Base-by-base conservation (phyloP, 2,329 filamentous ascomycete genomes). In the Beauveria scarabaeidicola region DNA sequence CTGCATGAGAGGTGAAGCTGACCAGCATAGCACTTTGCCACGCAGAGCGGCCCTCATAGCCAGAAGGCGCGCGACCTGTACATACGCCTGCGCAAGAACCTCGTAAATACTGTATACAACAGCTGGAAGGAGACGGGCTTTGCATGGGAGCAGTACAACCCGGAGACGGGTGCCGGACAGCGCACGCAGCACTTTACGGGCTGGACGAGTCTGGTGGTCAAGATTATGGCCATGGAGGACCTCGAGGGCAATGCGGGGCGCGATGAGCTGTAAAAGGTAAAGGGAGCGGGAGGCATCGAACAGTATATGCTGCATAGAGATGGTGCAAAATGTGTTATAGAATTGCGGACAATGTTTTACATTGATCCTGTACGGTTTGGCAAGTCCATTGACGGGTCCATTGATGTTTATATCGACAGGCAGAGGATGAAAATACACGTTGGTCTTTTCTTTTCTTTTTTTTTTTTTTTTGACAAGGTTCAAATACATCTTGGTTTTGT, bases 91-190 rank as follows among this genome's bases (percentile, higher is more conserved):
- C 85, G 94, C 58, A 84, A 82, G 72, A 97, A 96, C 69, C 76
- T 99, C 13, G 89, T 97, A 50, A 82, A 91, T 55, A 97, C 92
- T 1, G 89, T 97, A 15, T 97, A 88, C 77, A 82, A 86, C 61
- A 87, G 86, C 71, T 99, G 93, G 93, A 79, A 87, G 70, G 84
- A 90, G 69, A 97, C 94, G 0, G 93, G 93, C 19, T 97, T 97
- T 71, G 94, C 93, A 0, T 99, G 93, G 93, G 94, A 99, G 75
- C 94, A 99, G 76, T 99, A 97, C 73, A 90, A 96, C 71, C 91
- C 92, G 0, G 91, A 96, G 67, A 96, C 90, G 3, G 94, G 94
- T 50, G 83, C 83, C 57, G 94, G 94, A n/a, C 93, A 97, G 78
- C 82, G 94, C 46, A 97, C 92, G 5, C 91, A 97, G 78, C 93